phyloP scores from a whole-genome alignment of 2,329 filamentous ascomycete species.

The Colletotrichum kahawae region DNA sequence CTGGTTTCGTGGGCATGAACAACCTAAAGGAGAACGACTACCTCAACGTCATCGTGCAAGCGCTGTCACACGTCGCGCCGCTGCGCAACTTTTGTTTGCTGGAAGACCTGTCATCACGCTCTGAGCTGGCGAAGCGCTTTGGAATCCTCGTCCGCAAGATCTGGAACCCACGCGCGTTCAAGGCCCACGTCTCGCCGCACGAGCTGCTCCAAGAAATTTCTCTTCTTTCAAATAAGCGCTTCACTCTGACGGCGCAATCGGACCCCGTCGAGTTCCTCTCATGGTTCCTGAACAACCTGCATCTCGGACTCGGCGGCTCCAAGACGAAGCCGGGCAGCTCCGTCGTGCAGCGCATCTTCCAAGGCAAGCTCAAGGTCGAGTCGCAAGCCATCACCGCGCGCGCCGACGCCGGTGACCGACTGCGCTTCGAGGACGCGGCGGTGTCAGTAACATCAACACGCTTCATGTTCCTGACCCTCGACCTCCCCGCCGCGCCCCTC shows the following conservation, averaged over 20 bases:
- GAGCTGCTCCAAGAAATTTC: conserved; percentile 96
- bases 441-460: conserved; percentile 79
- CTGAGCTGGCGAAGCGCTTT: conserved; percentile 87
- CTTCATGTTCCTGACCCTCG: conserved; percentile 91
- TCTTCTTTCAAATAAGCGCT: conserved; percentile 87
- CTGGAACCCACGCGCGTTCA: conserved; percentile 97
- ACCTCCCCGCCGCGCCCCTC: conserved; percentile 87
- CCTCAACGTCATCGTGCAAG: conserved; percentile 92
- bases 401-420: conserved; percentile 82
- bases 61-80: conserved; percentile 86
- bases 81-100: conserved; percentile 92
- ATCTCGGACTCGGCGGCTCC: conserved; percentile 88
- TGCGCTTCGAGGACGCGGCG: conserved; percentile 89
- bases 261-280: conserved; percentile 96
- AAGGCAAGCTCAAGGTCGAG: conserved; percentile 90
- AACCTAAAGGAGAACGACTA: conserved; percentile 99
- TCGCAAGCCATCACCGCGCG: conserved; percentile 93
- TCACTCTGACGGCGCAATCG: conserved; percentile 87
- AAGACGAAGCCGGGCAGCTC: conserved; percentile 84
- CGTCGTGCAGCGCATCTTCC: conserved; percentile 91
- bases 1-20: conserved; percentile 98
- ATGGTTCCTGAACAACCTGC: conserved; percentile 97
- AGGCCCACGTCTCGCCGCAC: conserved; percentile 94
- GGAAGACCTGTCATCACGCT: conserved; percentile 73
- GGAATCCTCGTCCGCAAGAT: conserved; percentile 93